These are phyloP conservation scores for Sphaerosporella brunnea DNA, from an alignment of 495 filamentous ascomycete genomes.

Conservation along the genomic window DNA sequence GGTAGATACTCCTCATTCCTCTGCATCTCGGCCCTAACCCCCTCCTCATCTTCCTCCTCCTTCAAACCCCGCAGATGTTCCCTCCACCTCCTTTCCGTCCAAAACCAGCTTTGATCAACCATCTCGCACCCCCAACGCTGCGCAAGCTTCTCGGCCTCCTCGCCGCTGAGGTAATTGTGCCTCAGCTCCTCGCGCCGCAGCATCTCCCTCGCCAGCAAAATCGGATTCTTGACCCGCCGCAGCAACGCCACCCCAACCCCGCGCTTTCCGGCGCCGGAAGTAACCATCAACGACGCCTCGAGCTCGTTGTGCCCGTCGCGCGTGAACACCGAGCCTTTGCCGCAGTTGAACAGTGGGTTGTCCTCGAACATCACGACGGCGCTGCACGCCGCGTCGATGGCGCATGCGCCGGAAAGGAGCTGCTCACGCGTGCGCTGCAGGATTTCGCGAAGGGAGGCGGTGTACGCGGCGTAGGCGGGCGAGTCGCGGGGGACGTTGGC, in stretches of 20 bases:
- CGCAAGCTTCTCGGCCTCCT: constrained; percentile 48
- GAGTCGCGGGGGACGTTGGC: constrained; percentile 41
- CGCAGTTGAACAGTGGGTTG: constrained; percentile 70
- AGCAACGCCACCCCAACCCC: constrained; percentile 60
- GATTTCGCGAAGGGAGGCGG: constrained; percentile 16
- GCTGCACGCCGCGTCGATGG: constrained; percentile 55
- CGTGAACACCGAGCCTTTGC: constrained; percentile 73
- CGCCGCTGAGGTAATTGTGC: constrained; percentile 51
- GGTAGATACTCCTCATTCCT: constrained; percentile 44
- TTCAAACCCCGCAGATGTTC: constrained; percentile 57
- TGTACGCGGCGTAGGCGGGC: constrained; percentile 16
- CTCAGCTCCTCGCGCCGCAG: constrained; percentile 38
- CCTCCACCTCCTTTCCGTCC: constrained; percentile 61
- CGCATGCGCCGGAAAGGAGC: constrained; percentile 34
- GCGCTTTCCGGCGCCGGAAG: constrained; percentile 50
- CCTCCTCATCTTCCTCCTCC: constrained; percentile 12
- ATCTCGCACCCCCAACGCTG: constrained; percentile 48
- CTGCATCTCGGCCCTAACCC: too few relatives aligned
- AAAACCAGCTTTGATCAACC: constrained; percentile 56
- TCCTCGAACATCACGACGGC: constrained; percentile 67
- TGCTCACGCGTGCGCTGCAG: constrained; percentile 32
- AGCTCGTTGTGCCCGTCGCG: constrained; percentile 66
- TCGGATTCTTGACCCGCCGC: constrained; percentile 56
- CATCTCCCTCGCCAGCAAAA: constrained; percentile 54
- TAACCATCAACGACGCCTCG: constrained; percentile 82